Base-by-base conservation (phyloP, 176 grass and related monocot genomes). In the Dactylis glomerata region DNA sequence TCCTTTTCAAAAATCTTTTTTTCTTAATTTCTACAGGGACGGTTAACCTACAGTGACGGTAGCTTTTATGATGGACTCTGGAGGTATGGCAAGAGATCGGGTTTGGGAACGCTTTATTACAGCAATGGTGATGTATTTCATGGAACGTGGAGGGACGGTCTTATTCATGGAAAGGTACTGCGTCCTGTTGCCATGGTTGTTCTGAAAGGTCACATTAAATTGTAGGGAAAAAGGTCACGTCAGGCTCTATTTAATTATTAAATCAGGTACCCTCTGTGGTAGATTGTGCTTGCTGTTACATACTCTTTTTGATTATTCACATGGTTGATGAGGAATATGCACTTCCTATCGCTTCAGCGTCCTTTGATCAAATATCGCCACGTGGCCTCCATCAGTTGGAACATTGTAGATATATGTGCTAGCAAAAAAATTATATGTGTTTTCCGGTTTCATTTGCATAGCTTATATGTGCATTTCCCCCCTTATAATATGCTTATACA, bases 101-200 rank as follows among this genome's bases (percentile, higher is more conserved):
- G 96, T 85, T 49, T 95, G 49, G 96, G 96, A 41, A 94, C 93
- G 19, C 91, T 95, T 44, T 98, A 82, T 90, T 90, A 89, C 87
- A 91, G 83, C 69, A 98, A 98, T 50, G 93, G 96, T 88, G 93
- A 95, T 87, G 89, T 95, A 22, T 98, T 94, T 81, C 96, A 98
- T 79, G 91, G 96, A 73, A 87, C 96, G 54, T 94, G 96, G 96
- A 95, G 96, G 83, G 96, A 98, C 65, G 93, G 92, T 82, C 85
- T 98, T 85, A 92, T 98, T 77, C 96, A 95, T 90, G 96, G 96
- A 77, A 98, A 98, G 91, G 93, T 98, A 90, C 42, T 37, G 83
- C 57, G 47, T 23, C 17, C 12, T 8, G 45, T 73, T 59, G 50
- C 52, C 71, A 75, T 64, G 8, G 12, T 33, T 37, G 23, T 62